Evolutionary conservation across 2,329 filamentous ascomycete species (phyloP), one percentile per base, ranked within the genome.

Genomic region (Paracorniculantispora psalliotae): DNA sequence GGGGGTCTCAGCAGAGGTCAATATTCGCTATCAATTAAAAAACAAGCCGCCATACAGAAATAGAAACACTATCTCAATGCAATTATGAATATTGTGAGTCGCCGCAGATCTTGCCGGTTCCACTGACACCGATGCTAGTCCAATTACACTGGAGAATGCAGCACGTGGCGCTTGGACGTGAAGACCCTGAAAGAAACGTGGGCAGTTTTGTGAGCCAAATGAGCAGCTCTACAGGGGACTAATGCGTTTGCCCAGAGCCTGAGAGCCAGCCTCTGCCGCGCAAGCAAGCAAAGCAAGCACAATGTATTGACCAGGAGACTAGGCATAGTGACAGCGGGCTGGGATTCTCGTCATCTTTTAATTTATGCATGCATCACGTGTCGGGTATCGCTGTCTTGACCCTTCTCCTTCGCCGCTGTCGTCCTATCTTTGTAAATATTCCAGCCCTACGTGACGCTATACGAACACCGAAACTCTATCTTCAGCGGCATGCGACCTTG

Each of bases 141-240:
- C 52, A 55, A 55, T 55, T 35, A 37, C 25, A 13, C 39, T 17
- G 12, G 41, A 47, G 41, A 46, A 19, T 13, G 2, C 41, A 12
- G 52, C 39, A 55, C 52, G 52, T 55, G 52, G 52, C 41, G 26
- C 41, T 41, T 55, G 33, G 28, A 17, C 19, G 52, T 4, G 8
- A 2, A 7, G 44, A 33, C 13, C 41, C 19, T 46, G n/a, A 41
- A 33, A n/a, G 2, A 1, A 46, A 46, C 19, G 28, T 43, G 39
- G 37, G 46, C 46, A 10, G n/a, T 33, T 49, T 41, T 33, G 2
- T 3, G n/a, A 23, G 17, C 9, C 9, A n/a, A 41, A 10, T 39
- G 35, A 52, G 39, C 35, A 23, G 8, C 50, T 25, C 21, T 19
- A 1, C 50, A 52, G 50, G 49, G 50, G 23, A n/a, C 15, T 8